A percentile compares a stretch with the other conserved stretches of the same genome.
Evolutionary conservation across 176 grass and related monocot species (phyloP).

Genomic region (Oryza nivara): DNA sequence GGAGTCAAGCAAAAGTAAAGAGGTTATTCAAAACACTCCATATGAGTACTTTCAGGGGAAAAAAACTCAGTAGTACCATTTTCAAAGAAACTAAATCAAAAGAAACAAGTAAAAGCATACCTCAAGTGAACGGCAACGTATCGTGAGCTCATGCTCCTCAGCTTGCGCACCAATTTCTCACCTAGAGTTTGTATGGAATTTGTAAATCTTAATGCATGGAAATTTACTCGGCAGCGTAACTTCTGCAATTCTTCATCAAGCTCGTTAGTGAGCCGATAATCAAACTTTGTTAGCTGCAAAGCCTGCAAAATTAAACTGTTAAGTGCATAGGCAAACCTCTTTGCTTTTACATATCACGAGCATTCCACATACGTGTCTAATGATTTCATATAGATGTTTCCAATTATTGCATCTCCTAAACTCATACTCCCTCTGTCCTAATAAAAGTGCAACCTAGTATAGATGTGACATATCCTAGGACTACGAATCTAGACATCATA

Average conservation of each 20-base stretch:
- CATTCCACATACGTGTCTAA: neutral
- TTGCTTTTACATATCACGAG: neutral
- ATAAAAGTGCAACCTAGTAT: too few species aligned
- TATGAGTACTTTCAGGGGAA: neutral
- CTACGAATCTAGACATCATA: too few species aligned
- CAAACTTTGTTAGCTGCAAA: constrained; percentile 96
- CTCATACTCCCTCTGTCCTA: too few species aligned
- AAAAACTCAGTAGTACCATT: constrained; percentile 1
- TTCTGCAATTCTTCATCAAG: constrained; percentile 90
- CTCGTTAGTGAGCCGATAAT: constrained; percentile 81
- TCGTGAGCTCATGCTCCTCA: constrained; percentile 65
- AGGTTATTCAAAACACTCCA: neutral
- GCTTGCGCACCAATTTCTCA: constrained; percentile 66
- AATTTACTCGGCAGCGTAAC: constrained; percentile 87
- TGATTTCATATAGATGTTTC: neutral
- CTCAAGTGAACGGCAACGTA: constrained; percentile 94
- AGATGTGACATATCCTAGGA: too few species aligned
- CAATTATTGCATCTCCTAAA: constrained; percentile 3
- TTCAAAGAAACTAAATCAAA: neutral
- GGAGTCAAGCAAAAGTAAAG: constrained; percentile 14
- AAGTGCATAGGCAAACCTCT: neutral
- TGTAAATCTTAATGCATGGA: constrained; percentile 87
- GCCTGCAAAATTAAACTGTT: constrained; percentile 57
- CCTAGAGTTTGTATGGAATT: constrained; percentile 68
- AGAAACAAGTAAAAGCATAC: constrained; percentile 41